phyloP scores from a whole-genome alignment of 2,329 filamentous ascomycete species.

The Ambrosiella beaveri region DNA sequence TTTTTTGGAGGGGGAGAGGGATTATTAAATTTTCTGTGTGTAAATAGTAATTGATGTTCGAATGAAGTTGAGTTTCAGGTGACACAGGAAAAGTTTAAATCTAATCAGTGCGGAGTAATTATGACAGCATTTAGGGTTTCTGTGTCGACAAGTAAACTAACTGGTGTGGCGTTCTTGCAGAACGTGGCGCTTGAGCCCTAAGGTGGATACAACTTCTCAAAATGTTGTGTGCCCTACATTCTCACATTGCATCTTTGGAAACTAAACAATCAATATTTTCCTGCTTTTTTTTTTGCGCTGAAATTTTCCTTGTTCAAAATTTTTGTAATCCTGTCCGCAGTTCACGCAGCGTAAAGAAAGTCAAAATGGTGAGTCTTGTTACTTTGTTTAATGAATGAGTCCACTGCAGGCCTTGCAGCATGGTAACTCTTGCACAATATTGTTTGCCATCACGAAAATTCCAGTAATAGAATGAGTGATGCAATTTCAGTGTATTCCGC shows the following conservation, averaged over 20 bases:
- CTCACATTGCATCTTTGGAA: not conserved
- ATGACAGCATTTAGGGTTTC: too few relatives aligned
- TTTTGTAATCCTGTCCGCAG: conserved; percentile 6
- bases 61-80: not conserved
- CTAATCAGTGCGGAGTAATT: too few relatives aligned
- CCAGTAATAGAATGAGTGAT: conserved; percentile 5
- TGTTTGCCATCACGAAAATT: not conserved
- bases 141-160: not conserved
- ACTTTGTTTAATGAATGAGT: conserved; percentile 1
- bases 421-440: conserved; percentile 2
- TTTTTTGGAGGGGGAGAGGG: not conserved
- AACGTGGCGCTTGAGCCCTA: not conserved
- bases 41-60: not conserved
- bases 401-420: conserved; percentile 8
- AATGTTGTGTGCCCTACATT: conserved; percentile 3
- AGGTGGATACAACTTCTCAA: not conserved
- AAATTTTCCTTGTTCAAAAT: not conserved
- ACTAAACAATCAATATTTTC: conserved; percentile 3
- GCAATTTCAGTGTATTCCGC: conserved; percentile 11
- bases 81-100: not conserved
- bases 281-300: not conserved
- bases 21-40: not conserved
- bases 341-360: conserved; percentile 15
- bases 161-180: not conserved
- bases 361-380: conserved; percentile 27